Evolutionary conservation across 441 rosid species (phyloP), one percentile per base, ranked within the genome.

Genomic region (Flueggea neowawraea): DNA sequence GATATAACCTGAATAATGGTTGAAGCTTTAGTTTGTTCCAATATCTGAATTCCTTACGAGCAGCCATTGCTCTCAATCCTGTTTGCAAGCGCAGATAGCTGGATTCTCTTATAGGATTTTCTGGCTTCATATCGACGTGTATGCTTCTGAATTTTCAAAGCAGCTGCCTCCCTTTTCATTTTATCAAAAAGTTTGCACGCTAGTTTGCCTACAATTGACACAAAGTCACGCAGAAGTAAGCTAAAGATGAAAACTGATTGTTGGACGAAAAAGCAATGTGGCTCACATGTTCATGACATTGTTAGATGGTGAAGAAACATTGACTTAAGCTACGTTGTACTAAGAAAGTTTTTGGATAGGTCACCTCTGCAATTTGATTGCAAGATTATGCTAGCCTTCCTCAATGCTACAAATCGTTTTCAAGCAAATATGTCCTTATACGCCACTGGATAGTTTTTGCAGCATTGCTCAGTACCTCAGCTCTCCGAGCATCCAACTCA

Each of bases 311-410:
- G 41, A 36, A 5, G 1, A 36, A 36, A 36, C 6, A 36, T 36
- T 36, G 41, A 5, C 41, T 36, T 36, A 5, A 36, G 41, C 6
- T 36, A 36, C 9, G 39, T 61, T 54, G n/a, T n/a, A 53, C 39
- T 15, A n/a, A 12, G 2, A 22, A 31, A 39, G 16, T 22, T 13
- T 10, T 48, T 49, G 48, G 43, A 60, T 17, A 57, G 58, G 72
- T 78, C 71, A 90, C 99, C 97, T 88, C 99, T 89, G 65, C 95
- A 88, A 14, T 79, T 52, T 54, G 99, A 78, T 74, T 95, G 98
- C 64, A 89, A 47, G 64, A 67, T 60, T 28, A 90, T 49, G 13
- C 91, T 64, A 45, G 97, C 93, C 72, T 77, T 70, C 60, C 85
- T 83, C 75, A 91, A 62, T 56, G 93, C 84, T 66, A 82, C 65